phyloP scores from a whole-genome alignment of 768 basidiomycete genomes.

The Phanerodontia chrysosporium region DNA sequence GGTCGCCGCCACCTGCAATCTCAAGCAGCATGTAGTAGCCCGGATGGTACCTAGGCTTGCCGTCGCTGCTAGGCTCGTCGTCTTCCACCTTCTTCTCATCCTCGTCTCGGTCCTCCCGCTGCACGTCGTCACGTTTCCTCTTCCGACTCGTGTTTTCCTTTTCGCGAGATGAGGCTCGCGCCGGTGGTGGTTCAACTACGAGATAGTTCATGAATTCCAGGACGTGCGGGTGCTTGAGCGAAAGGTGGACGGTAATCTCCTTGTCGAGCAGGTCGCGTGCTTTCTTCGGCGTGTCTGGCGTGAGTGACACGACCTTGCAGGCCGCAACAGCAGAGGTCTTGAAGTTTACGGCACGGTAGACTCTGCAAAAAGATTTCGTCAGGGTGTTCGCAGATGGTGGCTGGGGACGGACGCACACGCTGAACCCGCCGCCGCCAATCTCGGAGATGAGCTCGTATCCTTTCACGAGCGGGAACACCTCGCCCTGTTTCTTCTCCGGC shows the following conservation, averaged over 20 bases:
- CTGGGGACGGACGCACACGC: constrained; percentile 49
- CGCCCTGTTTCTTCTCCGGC: neutral
- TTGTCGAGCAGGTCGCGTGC: constrained; percentile 83
- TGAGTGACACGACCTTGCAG: constrained; percentile 78
- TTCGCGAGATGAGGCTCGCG: neutral
- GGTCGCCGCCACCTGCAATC: constrained; percentile 87
- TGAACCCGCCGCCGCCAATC: constrained; percentile 87
- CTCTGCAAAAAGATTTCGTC: constrained; percentile 52
- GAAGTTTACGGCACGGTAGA: constrained; percentile 77
- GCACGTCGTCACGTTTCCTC: neutral
- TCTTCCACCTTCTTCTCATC: neutral
- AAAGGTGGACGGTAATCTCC: constrained; percentile 86
- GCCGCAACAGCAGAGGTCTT: constrained; percentile 68
- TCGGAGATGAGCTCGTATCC: constrained; percentile 70
- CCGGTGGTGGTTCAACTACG: constrained; percentile 53
- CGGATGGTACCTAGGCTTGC: constrained; percentile 47
- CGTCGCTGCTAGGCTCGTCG: constrained; percentile 22
- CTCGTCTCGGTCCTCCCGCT: neutral
- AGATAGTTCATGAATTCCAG: constrained; percentile 81
- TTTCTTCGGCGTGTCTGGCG: constrained; percentile 54
- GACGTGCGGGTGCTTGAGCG: constrained; percentile 73
- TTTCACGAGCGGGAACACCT: constrained; percentile 20
- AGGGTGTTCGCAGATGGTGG: neutral
- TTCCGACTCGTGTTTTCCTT: constrained; percentile 19
- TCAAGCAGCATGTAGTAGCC: constrained; percentile 93